Base-by-base conservation (phyloP, 2,329 filamentous ascomycete species). In the Aurifilum marmelostoma region DNA sequence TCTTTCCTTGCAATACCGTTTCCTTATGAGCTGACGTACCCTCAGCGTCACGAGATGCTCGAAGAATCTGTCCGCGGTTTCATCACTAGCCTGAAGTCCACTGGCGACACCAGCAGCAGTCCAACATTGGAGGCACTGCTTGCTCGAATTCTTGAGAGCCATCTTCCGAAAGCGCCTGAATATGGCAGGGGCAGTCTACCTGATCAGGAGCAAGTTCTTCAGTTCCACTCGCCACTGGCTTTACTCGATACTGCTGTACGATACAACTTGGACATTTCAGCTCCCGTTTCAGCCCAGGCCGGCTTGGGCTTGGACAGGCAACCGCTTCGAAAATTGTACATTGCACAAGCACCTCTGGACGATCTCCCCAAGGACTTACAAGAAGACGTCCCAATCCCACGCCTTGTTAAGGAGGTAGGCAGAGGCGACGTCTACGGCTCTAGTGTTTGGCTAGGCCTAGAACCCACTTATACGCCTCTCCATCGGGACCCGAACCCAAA, bases 401-500 rank as follows among this genome's bases (percentile, higher is more conserved):
- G 83, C 0, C 75, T 94, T 4, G 88, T 97, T 3, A 78, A 75
- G 3, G 76, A 81, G 8, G 85, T 88, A 1, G 92, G 92, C 0
- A 91, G 87, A 73, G 93, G 93, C 2, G 94, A 97, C 77, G 80
- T 97, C n/a, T 97, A 98, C 77, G 88, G 86, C 74, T 90, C 91
- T 0, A 97, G 92, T 74, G 83, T 98, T 58, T 99, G 95, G 95
- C 85, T 98, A 16, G 96, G 96, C 0, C 83, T 91, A 18, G 89
- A 93, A 52, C 93, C 93, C 0, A 97, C 94, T 0, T 94, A 93
- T 74, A 97, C 96, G 0, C 94, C 96, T 3, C 83, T 97, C 3
- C 96, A 99, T 79, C 88, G 92, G 67, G 96, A 99, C 75, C 96
- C 96, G 0, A 98, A 98, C 75, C 93, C 93, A 0, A 99, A 99